Percentiles rank a stretch among this genome's conserved stretches.
Conservation (phyloP, 1,284 basidiomycete genomes). For the Erythrobasidium hasegawianum region DNA sequence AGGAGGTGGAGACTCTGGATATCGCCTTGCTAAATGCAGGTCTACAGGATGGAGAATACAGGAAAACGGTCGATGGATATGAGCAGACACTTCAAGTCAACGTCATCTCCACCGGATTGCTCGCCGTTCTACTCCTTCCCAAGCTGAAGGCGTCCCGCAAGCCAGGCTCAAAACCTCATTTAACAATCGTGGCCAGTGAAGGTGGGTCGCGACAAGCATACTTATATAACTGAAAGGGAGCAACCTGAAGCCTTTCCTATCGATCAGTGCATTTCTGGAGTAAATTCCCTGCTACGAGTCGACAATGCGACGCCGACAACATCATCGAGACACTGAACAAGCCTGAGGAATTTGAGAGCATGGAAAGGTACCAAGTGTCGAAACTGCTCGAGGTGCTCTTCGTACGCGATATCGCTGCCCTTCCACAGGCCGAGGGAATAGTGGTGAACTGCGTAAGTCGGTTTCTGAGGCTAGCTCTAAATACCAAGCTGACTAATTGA, state of each 20-base stretch:
- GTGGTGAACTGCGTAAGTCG: conserved; percentile 38
- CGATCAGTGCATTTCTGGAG: conserved; percentile 39
- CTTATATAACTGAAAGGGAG: no score
- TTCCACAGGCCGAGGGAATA: conserved; percentile 20
- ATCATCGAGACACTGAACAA: conserved; percentile 15
- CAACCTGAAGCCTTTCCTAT: no score
- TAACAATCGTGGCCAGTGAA: conserved; percentile 34
- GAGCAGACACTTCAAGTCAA: conserved; percentile 39
- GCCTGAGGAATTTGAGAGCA: background rate
- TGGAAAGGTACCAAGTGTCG: conserved; percentile 3
- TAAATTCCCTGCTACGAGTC: background rate
- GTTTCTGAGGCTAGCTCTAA: no score
- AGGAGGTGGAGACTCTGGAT: conserved; percentile 29
- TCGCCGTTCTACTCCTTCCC: conserved; percentile 35
- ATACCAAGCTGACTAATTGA: no score
- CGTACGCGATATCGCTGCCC: conserved; percentile 33
- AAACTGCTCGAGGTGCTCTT: conserved; percentile 39
- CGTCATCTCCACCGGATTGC: conserved; percentile 38
- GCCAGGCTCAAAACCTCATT: conserved; percentile 28
- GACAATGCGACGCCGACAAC: conserved; percentile 9
- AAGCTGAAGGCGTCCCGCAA: conserved; percentile 34
- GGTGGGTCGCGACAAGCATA: no score
- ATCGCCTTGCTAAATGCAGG: conserved; percentile 34
- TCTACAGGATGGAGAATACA: background rate
- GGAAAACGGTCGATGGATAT: conserved; percentile 3